These are phyloP conservation scores for Mucor irregularis DNA, from an alignment of 371 early-diverging fungal genomes.

Conservation along the genomic window DNA sequence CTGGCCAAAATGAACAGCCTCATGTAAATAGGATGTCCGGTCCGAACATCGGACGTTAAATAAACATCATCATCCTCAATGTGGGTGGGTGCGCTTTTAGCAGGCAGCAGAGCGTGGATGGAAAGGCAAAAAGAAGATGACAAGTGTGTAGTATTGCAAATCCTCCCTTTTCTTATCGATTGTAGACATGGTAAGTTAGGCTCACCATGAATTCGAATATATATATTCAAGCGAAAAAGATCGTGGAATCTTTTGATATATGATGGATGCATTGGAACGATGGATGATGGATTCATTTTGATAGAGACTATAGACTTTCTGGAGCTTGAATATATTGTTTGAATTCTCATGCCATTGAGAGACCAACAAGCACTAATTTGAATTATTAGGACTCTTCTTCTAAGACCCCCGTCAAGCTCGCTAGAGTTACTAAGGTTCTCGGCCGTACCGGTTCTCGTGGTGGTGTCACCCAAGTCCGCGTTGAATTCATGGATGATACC, in stretches of 20 bases:
- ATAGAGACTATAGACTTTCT: neutral
- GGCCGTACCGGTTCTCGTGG: conserved; percentile 99
- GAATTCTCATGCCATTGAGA: neutral
- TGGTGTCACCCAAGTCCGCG: conserved; percentile 99
- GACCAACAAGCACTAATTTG: neutral
- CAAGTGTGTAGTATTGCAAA: conserved; percentile 7
- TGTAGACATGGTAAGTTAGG: conserved; percentile 23
- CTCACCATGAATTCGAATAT: neutral
- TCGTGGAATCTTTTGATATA: neutral
- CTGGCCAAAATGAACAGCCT: no score
- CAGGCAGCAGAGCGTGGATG: neutral
- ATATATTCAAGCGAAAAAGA: no score
- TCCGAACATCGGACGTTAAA: no score
- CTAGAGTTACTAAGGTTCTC: conserved; percentile 94
- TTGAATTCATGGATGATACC: conserved; percentile 96
- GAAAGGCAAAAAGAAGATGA: conserved; percentile 4
- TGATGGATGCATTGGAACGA: neutral
- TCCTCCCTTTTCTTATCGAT: conserved; percentile 28
- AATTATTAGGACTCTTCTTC: conserved; percentile 7
- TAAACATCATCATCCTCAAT: no score
- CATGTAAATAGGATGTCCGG: no score
- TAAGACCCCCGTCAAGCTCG: conserved; percentile 85
- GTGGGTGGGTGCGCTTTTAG: no score
- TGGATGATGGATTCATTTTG: neutral
- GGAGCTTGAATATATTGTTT: no score